A percentile compares a stretch with the other conserved stretches of the same genome.
Evolutionary conservation across 2,329 filamentous ascomycete genomes (phyloP).

Genomic region (Aspergillus clavatus): DNA sequence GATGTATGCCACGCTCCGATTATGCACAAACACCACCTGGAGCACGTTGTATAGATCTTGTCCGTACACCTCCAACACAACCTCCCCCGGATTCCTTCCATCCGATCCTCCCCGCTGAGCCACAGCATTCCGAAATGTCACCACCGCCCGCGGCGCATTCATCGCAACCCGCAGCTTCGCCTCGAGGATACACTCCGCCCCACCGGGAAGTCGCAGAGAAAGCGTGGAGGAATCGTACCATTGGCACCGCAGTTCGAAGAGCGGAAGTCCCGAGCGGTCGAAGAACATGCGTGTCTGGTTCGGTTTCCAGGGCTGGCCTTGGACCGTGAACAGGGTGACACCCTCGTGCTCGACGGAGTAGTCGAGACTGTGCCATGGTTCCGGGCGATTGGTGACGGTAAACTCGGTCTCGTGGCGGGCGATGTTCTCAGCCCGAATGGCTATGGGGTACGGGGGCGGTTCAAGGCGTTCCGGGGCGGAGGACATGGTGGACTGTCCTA

Average conservation of each 20-base stretch:
- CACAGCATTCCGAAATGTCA: conserved; percentile 11
- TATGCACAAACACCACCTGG: conserved; percentile 11
- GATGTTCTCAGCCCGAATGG: conserved; percentile 13
- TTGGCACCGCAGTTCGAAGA: conserved; percentile 13
- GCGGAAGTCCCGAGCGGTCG: conserved; percentile 14
- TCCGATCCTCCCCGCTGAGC: neutral
- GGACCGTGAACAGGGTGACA: conserved; percentile 8
- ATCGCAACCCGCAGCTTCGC: conserved; percentile 15
- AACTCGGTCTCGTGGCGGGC: conserved; percentile 6
- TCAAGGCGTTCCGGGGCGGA: too few species aligned
- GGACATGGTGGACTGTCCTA: too few species aligned
- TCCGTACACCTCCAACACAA: conserved; percentile 9
- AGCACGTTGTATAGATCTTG: conserved; percentile 13
- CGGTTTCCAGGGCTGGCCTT: conserved; percentile 13
- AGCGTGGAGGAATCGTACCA: conserved; percentile 15
- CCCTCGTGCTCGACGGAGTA: conserved; percentile 11
- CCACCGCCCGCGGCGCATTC: conserved; percentile 7
- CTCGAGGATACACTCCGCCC: conserved; percentile 6
- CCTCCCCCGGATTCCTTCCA: neutral
- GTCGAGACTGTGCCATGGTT: conserved; percentile 18
- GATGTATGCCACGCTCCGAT: conserved; percentile 9
- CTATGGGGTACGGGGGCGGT: conserved; percentile 9
- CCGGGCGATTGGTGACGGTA: conserved; percentile 10
- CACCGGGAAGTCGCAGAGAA: conserved; percentile 11
- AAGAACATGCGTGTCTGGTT: conserved; percentile 13